These are phyloP conservation scores for Deinandra increscens DNA, from an alignment of 129 eudicot genomes.

Conservation along the genomic window DNA sequence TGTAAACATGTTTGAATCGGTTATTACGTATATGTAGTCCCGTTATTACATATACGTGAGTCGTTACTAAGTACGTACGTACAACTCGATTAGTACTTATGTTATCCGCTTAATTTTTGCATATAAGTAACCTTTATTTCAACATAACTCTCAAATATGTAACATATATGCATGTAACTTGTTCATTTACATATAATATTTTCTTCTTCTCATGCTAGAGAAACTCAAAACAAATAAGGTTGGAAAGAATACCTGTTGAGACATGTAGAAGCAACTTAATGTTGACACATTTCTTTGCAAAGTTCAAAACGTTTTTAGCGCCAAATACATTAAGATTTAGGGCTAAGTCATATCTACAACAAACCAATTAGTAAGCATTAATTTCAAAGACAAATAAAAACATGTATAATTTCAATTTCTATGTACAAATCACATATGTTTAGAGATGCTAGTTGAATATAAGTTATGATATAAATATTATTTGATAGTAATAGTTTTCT, in stretches of 20 bases:
- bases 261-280: slow-evolving; percentile 74
- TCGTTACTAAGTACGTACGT: too few species aligned
- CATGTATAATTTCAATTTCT: too few species aligned
- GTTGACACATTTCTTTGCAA: slow-evolving; percentile 61
- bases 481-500: neutral
- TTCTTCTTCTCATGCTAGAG: neutral
- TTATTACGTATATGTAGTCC: too few species aligned
- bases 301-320: slow-evolving; percentile 52
- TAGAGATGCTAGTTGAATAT: too few species aligned
- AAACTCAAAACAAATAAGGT: neutral
- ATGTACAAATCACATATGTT: too few species aligned
- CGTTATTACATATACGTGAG: too few species aligned
- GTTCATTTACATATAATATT: neutral
- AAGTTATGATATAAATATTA: neutral
- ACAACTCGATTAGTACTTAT: too few species aligned
- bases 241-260: slow-evolving; percentile 61
- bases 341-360: slow-evolving; percentile 66
- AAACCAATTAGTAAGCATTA: neutral
- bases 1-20: too few species aligned
- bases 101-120: too few species aligned
- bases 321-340: slow-evolving; percentile 67
- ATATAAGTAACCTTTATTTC: too few species aligned
- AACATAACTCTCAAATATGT: too few species aligned
- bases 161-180: too few species aligned
- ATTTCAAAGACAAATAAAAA: neutral